Base-by-base conservation (phyloP, 23 red algal species). In the Gracilaria domingensis region DNA sequence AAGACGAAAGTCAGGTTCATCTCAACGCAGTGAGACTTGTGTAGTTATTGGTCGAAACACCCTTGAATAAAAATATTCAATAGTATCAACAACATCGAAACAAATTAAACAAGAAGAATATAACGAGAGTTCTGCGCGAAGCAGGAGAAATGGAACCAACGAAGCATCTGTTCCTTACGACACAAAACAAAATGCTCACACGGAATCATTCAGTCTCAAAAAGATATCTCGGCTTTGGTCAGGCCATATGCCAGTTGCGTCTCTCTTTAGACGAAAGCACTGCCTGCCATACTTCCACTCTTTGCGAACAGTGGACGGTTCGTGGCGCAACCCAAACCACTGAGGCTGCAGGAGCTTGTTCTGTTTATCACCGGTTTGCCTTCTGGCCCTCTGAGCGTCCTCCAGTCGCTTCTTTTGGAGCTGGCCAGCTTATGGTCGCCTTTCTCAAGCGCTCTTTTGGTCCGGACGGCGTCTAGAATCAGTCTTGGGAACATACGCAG, bases 391-490 rank as follows among this genome's bases (percentile, higher is more conserved):
- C 54, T 95, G 94, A 25, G 64, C 77, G 14, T 79, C 47, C 66
- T 95, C 94, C 26, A 95, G 53, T 32, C 84, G 71, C 30, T 40
- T 57, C 77, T 95, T 95, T 25, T 88, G 8, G 44, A 74, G 38
- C 66, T 67, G n/a, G 94, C 94, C 58, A 82, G 39, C 12, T n/a
- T 8, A 56, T 91, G 72, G 14, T 70, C 40, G 9, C 88, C 88
- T 24, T 65, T 59, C 65, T 95, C 94, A 37, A 91, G 79, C 11
- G 94, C 94, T 0, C 94, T 79, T n/a, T 61, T 95, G 87, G 70
- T 95, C 94, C 34, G 84, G 77, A n/a, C 94, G 67, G 56, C 62
- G 76, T 21, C 94, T 64, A 1, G 87, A 84, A 36, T 95, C 94
- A 14, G 94, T 95, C 38, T 61, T 89, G 6, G 94, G 87, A 42